Base-by-base conservation (phyloP, 805 yeast species). In the Kuraishia molischiana region DNA sequence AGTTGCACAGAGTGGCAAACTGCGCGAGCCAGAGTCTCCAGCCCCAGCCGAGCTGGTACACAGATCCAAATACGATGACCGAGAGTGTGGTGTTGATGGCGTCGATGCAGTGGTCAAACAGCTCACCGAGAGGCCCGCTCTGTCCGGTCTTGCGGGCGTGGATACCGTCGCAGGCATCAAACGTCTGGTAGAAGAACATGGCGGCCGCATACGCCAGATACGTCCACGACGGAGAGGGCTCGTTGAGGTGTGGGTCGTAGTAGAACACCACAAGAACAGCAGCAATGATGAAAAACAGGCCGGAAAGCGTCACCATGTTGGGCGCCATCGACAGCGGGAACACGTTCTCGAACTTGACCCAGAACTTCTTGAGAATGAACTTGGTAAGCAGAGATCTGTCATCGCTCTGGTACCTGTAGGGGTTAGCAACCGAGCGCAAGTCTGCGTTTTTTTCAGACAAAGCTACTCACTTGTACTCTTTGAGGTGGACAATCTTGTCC, bases 71-170 rank as follows among this genome's bases (percentile, higher is more conserved):
- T 6, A 89, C 68, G 30, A 85, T 62, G 3, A 79, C 69, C 10
- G 89, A 89, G 37, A 90, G 64, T 2, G 95, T 79, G 4, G 97
- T 86, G 43, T 59, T 64, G 49, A 72, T 61, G 1, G 79, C 79
- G 52, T 74, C 80, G 36, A 73, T 67, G 41, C 95, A 87, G 53
- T 89, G 97, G 53, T 89, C 97, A 53, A 90, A 90, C 40, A 89
- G 66, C 56, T 89, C 97, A 24, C 97, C 97, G 50, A 89, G 63
- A 1, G 97, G 97, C 3, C 96, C 92, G 44, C 85, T 74, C 58
- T 86, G 94, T n/a, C 94, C 95, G 1, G 96, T 89, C 52, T 90
- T 75, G 53, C 97, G 77, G 19, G 97, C 97, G 57, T 89, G 97
- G 45, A 83, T 73, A 4, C 97, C 97, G 58, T 89, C 97, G 58